Percentiles rank a stretch among this genome's conserved stretches.
Conservation (phyloP, 2,329 filamentous ascomycete species). For the Nemania sp. region DNA sequence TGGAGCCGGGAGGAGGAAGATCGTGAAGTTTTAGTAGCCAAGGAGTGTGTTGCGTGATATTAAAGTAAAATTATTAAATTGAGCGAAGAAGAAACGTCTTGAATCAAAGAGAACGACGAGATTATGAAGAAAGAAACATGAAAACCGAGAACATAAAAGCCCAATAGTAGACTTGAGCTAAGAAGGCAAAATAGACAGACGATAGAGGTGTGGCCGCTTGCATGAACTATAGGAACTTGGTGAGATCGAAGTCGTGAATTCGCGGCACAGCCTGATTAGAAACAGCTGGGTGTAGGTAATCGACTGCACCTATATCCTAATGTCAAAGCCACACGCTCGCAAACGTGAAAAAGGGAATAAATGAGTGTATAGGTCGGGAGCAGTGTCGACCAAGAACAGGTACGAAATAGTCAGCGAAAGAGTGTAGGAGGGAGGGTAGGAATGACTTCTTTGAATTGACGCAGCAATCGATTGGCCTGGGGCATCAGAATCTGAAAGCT, state of each 20-base stretch:
- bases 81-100: slow-evolving; percentile 15
- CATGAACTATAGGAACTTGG: slow-evolving; percentile 31
- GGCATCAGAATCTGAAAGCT: slow-evolving; percentile 30
- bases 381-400: no score
- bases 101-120: slow-evolving; percentile 26
- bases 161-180: slow-evolving; percentile 31
- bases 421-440: slow-evolving; percentile 34
- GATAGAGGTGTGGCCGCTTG: slow-evolving; percentile 29
- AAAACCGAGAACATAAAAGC: slow-evolving; percentile 25
- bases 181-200: slow-evolving; percentile 29
- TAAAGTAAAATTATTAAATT: slow-evolving; percentile 23
- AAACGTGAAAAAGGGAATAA: slow-evolving; percentile 32
- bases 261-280: slow-evolving; percentile 29
- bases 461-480: slow-evolving; percentile 39
- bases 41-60: slow-evolving; percentile 20
- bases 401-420: slow-evolving; percentile 23
- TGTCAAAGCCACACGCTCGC: slow-evolving; percentile 33
- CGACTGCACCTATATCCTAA: slow-evolving; percentile 27
- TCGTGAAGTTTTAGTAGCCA: slow-evolving; percentile 4
- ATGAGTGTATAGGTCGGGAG: slow-evolving; percentile 30
- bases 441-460: slow-evolving; percentile 38
- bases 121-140: slow-evolving; percentile 19
- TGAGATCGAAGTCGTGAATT: slow-evolving; percentile 30
- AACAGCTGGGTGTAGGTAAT: slow-evolving; percentile 29
- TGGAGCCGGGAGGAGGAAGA: slow-evolving; percentile 17